These are phyloP conservation scores for Phylloporus arenicola DNA, from an alignment of 768 basidiomycete genomes.

Conservation along the genomic window DNA sequence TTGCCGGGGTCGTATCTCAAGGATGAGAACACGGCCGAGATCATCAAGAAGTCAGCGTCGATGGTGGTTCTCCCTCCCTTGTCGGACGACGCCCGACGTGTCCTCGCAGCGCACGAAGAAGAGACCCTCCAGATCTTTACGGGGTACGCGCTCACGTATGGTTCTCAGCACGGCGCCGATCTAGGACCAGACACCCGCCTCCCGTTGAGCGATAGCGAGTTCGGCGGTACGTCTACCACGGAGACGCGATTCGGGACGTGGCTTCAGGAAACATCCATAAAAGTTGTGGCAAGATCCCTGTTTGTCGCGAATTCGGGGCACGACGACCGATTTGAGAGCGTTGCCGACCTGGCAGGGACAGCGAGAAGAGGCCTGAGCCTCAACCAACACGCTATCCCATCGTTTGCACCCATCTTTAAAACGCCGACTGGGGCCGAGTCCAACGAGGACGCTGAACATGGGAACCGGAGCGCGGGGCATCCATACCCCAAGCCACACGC, in stretches of 20 bases:
- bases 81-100: slow-evolving; percentile 32
- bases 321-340: slow-evolving; percentile 45
- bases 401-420: slow-evolving; percentile 36
- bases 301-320: slow-evolving; percentile 70
- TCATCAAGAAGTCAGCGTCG: slow-evolving; percentile 47
- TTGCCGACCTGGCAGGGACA: slow-evolving; percentile 49
- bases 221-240: slow-evolving; percentile 14
- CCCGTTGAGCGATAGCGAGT: slow-evolving; percentile 40
- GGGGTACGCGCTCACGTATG: slow-evolving; percentile 49
- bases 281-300: slow-evolving; percentile 44
- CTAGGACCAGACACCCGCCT: slow-evolving; percentile 43
- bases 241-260: slow-evolving; percentile 30
- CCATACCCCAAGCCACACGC: not conserved
- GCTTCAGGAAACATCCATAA: slow-evolving; percentile 37
- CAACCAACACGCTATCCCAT: slow-evolving; percentile 57
- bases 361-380: slow-evolving; percentile 50
- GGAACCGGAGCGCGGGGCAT: not conserved
- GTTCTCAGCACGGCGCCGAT: slow-evolving; percentile 31
- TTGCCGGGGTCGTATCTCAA: slow-evolving; percentile 42
- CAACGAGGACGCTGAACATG: not conserved
- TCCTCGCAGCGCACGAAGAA: slow-evolving; percentile 43
- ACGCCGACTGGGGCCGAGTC: slow-evolving; percentile 14
- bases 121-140: slow-evolving; percentile 51
- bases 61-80: slow-evolving; percentile 52
- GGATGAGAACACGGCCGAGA: slow-evolving; percentile 28